Conservation (phyloP, 208 protist species). For the Porcisia deanei region DNA sequence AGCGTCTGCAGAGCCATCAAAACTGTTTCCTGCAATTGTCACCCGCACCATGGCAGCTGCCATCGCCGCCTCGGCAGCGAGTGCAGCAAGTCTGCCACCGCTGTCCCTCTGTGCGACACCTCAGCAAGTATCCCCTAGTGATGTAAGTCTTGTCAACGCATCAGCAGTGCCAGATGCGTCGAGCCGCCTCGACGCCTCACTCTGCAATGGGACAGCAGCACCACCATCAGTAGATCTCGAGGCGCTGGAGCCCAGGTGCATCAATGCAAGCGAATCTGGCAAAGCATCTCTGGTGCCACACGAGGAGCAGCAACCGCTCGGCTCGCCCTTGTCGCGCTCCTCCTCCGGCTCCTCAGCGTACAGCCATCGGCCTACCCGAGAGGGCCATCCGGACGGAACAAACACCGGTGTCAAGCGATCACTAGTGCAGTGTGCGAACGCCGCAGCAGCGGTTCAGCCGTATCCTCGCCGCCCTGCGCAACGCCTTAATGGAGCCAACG, state of each 20-base stretch:
- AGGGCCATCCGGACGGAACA: neutral
- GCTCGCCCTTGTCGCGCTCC: conserved; percentile 9
- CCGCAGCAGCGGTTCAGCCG: neutral
- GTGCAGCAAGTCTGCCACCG: neutral
- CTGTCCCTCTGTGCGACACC: neutral
- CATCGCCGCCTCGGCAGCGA: conserved; percentile 9
- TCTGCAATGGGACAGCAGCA: neutral
- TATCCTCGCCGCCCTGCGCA: neutral
- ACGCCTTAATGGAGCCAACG: neutral
- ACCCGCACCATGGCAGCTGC: conserved; percentile 8
- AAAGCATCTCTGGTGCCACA: neutral
- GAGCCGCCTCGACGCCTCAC: neutral
- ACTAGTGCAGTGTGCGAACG: conserved; percentile 16
- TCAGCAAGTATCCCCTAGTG: neutral
- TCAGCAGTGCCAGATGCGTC: neutral
- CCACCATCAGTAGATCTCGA: neutral
- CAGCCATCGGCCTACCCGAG: neutral
- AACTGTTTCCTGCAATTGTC: conserved; percentile 14
- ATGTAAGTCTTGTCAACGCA: neutral
- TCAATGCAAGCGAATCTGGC: neutral
- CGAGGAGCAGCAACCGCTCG: conserved; percentile 1
- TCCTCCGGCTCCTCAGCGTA: conserved; percentile 3
- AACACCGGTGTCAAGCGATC: neutral
- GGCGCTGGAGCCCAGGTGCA: neutral
- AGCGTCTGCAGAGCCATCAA: conserved; percentile 1